Conservation (phyloP, 768 basidiomycete species). For the Cystoderma amianthinum region DNA sequence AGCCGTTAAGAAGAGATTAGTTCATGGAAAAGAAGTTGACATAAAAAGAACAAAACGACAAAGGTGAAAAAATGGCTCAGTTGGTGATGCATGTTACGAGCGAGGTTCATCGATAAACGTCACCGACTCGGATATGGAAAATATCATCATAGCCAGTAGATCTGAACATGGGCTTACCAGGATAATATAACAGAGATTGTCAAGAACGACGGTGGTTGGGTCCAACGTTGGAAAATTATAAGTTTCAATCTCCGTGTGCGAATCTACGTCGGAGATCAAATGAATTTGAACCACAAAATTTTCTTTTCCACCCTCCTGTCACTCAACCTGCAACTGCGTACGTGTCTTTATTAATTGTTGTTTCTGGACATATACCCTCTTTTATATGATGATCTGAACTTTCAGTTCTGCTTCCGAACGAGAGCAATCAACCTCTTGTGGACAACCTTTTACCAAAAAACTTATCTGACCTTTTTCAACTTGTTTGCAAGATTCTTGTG, state of each 20-base stretch:
- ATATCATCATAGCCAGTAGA: slow-evolving; percentile 50
- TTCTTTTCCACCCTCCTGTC: no score
- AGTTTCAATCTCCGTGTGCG: no score
- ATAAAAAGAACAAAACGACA: slow-evolving; percentile 9
- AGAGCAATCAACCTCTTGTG: slow-evolving; percentile 67
- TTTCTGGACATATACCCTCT: no score
- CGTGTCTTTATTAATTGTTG: no score
- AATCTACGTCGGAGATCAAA: no score
- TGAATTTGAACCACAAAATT: no score
- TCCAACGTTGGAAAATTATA: no score
- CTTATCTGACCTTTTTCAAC: slow-evolving; percentile 38
- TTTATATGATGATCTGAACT: slow-evolving; percentile 38
- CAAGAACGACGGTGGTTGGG: no score
- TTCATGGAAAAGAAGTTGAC: slow-evolving; percentile 3
- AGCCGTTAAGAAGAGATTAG: no score
- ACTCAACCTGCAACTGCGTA: no score
- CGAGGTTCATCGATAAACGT: slow-evolving; percentile 60
- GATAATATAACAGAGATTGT: no score
- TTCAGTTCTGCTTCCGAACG: slow-evolving; percentile 86
- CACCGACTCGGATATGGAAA: slow-evolving; percentile 71
- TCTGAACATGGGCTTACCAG: not conserved
- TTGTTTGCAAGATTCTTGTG: slow-evolving; percentile 6
- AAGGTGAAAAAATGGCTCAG: slow-evolving; percentile 31
- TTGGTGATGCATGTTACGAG: slow-evolving; percentile 79
- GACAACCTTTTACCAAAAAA: slow-evolving; percentile 56